Conservation (phyloP, 305 asterid genomes). For the Rubia balearica region DNA sequence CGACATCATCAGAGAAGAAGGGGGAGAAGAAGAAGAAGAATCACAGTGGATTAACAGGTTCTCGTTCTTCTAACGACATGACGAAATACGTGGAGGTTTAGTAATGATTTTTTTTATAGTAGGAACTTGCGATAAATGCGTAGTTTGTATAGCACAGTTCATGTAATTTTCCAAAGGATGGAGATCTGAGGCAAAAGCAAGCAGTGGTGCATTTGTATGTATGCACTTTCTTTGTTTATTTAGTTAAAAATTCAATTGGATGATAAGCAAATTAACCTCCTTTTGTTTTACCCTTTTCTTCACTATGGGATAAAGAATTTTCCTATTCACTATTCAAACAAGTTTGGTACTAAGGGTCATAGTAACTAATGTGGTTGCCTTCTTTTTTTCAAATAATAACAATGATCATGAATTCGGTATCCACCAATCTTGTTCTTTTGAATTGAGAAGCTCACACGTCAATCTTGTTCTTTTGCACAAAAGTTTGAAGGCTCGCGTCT, state of each 20-base stretch:
- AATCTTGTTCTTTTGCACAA: too few relatives aligned
- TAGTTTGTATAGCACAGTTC: neutral
- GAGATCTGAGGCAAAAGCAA: neutral
- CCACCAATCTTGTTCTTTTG: too few relatives aligned
- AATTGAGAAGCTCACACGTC: too few relatives aligned
- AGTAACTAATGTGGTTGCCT: too few relatives aligned
- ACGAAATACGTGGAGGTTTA: constrained; percentile 1
- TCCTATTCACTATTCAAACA: too few relatives aligned
- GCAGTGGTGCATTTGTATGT: too few relatives aligned
- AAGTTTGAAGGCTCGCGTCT: too few relatives aligned
- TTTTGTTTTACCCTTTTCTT: neutral
- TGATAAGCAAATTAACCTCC: neutral
- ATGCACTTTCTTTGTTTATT: neutral
- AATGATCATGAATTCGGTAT: too few relatives aligned
- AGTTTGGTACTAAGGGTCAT: too few relatives aligned
- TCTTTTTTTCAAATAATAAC: too few relatives aligned
- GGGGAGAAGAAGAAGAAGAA: constrained; percentile 2
- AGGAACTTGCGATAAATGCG: neutral
- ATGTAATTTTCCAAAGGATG: neutral
- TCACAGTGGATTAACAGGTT: constrained; percentile 1
- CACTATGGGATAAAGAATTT: neutral
- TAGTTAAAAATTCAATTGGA: neutral
- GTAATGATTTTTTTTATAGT: neutral
- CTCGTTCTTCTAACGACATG: constrained; percentile 13
- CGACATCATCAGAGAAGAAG: constrained; percentile 12